phyloP scores from a whole-genome alignment of 805 yeast species.

The Priceomyces haplophilus region DNA sequence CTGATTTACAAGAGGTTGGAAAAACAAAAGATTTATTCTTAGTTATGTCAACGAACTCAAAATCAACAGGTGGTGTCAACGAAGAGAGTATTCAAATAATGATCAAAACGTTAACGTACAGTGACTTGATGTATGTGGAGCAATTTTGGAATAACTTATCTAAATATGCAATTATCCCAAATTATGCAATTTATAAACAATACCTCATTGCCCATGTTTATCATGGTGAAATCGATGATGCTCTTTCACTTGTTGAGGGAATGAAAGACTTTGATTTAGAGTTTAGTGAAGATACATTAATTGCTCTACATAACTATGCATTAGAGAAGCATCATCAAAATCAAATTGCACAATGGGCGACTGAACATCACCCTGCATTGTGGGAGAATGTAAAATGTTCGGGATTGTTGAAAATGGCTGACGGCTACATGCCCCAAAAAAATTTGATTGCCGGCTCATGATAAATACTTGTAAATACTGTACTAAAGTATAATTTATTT shows the following conservation, averaged over 20 bases:
- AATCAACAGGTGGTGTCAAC: conserved; percentile 47
- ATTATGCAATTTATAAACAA: conserved; percentile 52
- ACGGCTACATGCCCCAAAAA: conserved; percentile 28
- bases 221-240: conserved; percentile 57
- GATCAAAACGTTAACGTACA: conserved; percentile 58
- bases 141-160: conserved; percentile 62
- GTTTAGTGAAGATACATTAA: conserved; percentile 43
- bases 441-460: conserved; percentile 22
- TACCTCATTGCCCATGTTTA: conserved; percentile 69
- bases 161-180: conserved; percentile 50
- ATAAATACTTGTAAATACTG: conserved; percentile 8
- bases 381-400: conserved; percentile 27
- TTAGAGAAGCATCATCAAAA: conserved; percentile 27
- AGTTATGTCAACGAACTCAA: conserved; percentile 52
- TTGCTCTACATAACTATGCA: conserved; percentile 46
- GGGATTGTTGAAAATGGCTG: conserved; percentile 26
- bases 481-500: background rate
- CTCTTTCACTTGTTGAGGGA: conserved; percentile 47
- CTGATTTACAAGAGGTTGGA: conserved; percentile 52
- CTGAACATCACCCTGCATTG: conserved; percentile 17
- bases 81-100: conserved; percentile 64
- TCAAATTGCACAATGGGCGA: conserved; percentile 34
- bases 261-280: conserved; percentile 48
- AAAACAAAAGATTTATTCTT: conserved; percentile 60
- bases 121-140: conserved; percentile 54